A percentile compares a stretch with the other conserved stretches of the same genome.
phyloP scores from a whole-genome alignment of 352 stramenopile genomes.

The Phytophthora pluvialis region DNA sequence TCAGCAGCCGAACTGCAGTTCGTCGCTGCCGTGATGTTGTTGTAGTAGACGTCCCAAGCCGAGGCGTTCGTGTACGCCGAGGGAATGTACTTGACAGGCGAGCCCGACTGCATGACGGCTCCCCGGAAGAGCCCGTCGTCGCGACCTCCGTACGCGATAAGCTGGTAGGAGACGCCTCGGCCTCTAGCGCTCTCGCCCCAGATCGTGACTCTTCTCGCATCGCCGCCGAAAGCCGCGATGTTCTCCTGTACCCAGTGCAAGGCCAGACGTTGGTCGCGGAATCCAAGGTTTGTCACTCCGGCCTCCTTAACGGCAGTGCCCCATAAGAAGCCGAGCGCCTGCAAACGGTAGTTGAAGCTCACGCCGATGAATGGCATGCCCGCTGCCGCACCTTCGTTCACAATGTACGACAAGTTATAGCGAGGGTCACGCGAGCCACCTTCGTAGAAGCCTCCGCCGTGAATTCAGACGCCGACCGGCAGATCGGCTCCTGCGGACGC shows the following conservation, averaged over 20 bases:
- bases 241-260: slow-evolving; percentile 88
- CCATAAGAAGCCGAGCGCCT: slow-evolving; percentile 41
- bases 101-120: slow-evolving; percentile 38
- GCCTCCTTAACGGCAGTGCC: slow-evolving; percentile 42
- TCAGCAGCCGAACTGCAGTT: slow-evolving; percentile 27
- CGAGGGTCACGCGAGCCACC: slow-evolving; percentile 37
- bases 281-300: slow-evolving; percentile 73
- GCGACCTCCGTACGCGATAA: slow-evolving; percentile 37
- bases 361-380: slow-evolving; percentile 43
- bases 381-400: slow-evolving; percentile 22
- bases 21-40: slow-evolving; percentile 31
- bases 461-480: slow-evolving; percentile 38
- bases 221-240: slow-evolving; percentile 82
- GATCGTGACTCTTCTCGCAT: slow-evolving; percentile 80
- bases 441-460: slow-evolving; percentile 31
- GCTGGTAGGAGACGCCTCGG: slow-evolving; percentile 38
- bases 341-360: slow-evolving; percentile 50
- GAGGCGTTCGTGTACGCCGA: slow-evolving; percentile 33
- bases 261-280: slow-evolving; percentile 86
- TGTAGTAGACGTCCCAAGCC: slow-evolving; percentile 35
- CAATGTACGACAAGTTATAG: slow-evolving; percentile 45
- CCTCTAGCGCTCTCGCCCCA: slow-evolving; percentile 88
- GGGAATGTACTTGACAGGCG: slow-evolving; percentile 17
- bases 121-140: slow-evolving; percentile 35
- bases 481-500: slow-evolving; percentile 17